phyloP scores from a whole-genome alignment of 2,329 filamentous ascomycete species.

The Xylariales sp. region DNA sequence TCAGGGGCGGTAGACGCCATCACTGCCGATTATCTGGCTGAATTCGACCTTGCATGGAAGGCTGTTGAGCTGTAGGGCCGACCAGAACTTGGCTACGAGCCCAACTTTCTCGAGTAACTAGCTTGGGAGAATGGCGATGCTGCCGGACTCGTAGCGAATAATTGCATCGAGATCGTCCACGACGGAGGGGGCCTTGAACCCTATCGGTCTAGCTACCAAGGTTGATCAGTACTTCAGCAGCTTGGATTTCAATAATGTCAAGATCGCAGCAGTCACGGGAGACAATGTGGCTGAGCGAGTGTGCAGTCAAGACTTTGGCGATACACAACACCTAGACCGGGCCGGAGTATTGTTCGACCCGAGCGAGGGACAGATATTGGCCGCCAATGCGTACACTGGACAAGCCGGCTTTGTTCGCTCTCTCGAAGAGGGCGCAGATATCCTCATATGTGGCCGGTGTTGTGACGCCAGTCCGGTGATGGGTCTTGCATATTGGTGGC shows the following conservation, averaged over 20 bases:
- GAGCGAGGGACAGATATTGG: not conserved
- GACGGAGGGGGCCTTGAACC: slow-evolving; percentile 46
- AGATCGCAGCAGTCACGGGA: slow-evolving; percentile 39
- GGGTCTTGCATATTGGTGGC: slow-evolving; percentile 38
- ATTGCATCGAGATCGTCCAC: slow-evolving; percentile 45
- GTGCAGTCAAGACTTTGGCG: not conserved
- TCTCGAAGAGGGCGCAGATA: slow-evolving; percentile 29
- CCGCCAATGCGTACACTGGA: slow-evolving; percentile 43
- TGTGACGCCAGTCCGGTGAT: slow-evolving; percentile 39
- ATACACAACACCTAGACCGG: not conserved
- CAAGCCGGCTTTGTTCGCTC: slow-evolving; percentile 32
- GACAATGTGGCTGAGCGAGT: slow-evolving; percentile 34
- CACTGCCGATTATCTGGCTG: slow-evolving; percentile 22
- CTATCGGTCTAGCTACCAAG: slow-evolving; percentile 37
- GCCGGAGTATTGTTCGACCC: not conserved
- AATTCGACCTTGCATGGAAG: slow-evolving; percentile 27
- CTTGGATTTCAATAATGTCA: slow-evolving; percentile 20
- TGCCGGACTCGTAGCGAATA: slow-evolving; percentile 21
- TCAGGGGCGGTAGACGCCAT: slow-evolving; percentile 17
- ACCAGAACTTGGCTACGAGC: slow-evolving; percentile 26
- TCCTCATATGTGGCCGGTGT: slow-evolving; percentile 34
- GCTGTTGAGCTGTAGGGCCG: slow-evolving; percentile 23
- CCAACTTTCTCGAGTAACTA: slow-evolving; percentile 25
- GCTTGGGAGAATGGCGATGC: slow-evolving; percentile 17
- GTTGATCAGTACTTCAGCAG: slow-evolving; percentile 9